A percentile compares a stretch with the other conserved stretches of the same genome.
phyloP scores from a whole-genome alignment of 352 stramenopile genomes.

The Thraustochytrium sp. region DNA sequence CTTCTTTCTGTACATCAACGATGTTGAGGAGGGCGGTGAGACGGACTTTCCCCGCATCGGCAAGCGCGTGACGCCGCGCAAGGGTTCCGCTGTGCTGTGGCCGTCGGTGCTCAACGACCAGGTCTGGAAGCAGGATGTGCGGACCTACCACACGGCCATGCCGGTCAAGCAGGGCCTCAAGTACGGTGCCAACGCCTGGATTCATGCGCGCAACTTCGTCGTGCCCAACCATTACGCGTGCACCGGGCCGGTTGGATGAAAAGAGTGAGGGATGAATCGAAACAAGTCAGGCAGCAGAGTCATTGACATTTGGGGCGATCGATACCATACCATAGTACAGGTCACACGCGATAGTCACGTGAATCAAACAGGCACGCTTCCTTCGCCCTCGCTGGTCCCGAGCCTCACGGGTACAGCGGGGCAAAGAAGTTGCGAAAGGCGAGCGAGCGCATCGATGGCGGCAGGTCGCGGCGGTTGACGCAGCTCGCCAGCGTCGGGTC shows the following conservation, averaged over 20 bases:
- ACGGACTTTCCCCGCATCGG: slow-evolving; percentile 44
- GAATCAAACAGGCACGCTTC: too few species aligned
- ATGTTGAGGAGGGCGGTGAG: slow-evolving; percentile 65
- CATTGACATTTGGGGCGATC: too few species aligned
- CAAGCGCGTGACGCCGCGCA: slow-evolving; percentile 50
- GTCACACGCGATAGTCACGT: too few species aligned
- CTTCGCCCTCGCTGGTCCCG: not conserved
- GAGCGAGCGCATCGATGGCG: not conserved
- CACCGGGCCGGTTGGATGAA: slow-evolving; percentile 41
- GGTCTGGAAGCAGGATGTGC: slow-evolving; percentile 53
- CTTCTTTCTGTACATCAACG: slow-evolving; percentile 68
- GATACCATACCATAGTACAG: too few species aligned
- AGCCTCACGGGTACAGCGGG: slow-evolving; percentile 19
- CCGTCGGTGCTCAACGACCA: slow-evolving; percentile 59
- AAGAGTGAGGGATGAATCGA: too few species aligned
- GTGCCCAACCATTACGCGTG: slow-evolving; percentile 45
- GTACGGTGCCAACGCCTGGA: slow-evolving; percentile 64
- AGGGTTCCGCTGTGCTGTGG: slow-evolving; percentile 62
- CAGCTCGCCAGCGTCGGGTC: slow-evolving; percentile 12
- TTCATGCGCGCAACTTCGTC: slow-evolving; percentile 61
- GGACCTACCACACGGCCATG: slow-evolving; percentile 62
- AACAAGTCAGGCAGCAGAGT: too few species aligned
- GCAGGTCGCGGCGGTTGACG: not conserved
- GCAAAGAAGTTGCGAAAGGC: slow-evolving; percentile 34
- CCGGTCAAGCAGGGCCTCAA: slow-evolving; percentile 60